Percentiles rank a stretch among this genome's conserved stretches.
phyloP scores from a whole-genome alignment of 768 basidiomycete genomes.

The Xerocomellus intermedius region DNA sequence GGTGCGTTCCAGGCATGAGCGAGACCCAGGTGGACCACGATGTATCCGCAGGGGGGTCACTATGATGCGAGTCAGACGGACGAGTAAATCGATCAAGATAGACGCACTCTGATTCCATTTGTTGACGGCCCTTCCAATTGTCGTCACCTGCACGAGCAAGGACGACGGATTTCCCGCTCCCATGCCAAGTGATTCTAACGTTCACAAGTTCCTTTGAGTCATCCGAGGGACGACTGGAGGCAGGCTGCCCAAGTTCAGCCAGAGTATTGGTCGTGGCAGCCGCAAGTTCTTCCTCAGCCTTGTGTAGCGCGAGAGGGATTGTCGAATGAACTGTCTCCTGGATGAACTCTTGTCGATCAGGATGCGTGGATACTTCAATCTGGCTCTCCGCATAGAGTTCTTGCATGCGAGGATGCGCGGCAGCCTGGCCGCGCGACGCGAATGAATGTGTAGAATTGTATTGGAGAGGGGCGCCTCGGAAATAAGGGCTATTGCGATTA shows the following conservation, averaged over 20 bases:
- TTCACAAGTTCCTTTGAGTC: slow-evolving; percentile 32
- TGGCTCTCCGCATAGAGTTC: slow-evolving; percentile 43
- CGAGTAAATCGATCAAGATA: slow-evolving; percentile 4
- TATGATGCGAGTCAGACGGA: slow-evolving; percentile 20
- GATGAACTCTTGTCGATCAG: slow-evolving; percentile 41
- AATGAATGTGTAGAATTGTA: slow-evolving; percentile 48
- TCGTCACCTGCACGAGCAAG: slow-evolving; percentile 73
- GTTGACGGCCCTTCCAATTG: slow-evolving; percentile 68
- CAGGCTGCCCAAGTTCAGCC: slow-evolving; percentile 21
- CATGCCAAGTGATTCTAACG: slow-evolving; percentile 64
- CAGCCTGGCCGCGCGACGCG: slow-evolving; percentile 32
- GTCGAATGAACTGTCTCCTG: slow-evolving; percentile 62
- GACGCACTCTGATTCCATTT: slow-evolving; percentile 64
- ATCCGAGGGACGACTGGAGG: slow-evolving; percentile 22
- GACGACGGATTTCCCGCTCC: slow-evolving; percentile 60
- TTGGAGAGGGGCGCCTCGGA: slow-evolving; percentile 35
- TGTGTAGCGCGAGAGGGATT: slow-evolving; percentile 54
- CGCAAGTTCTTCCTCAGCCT: slow-evolving; percentile 32
- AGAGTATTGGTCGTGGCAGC: slow-evolving; percentile 10
- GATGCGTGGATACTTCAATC: slow-evolving; percentile 28
- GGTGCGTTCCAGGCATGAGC: slow-evolving; percentile 87
- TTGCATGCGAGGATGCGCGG: slow-evolving; percentile 43
- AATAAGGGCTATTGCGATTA: slow-evolving; percentile 33
- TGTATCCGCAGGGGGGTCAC: slow-evolving; percentile 33
- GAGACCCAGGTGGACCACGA: slow-evolving; percentile 41